Conservation (phyloP, 768 basidiomycete species). For the Boletus barrowsii region DNA sequence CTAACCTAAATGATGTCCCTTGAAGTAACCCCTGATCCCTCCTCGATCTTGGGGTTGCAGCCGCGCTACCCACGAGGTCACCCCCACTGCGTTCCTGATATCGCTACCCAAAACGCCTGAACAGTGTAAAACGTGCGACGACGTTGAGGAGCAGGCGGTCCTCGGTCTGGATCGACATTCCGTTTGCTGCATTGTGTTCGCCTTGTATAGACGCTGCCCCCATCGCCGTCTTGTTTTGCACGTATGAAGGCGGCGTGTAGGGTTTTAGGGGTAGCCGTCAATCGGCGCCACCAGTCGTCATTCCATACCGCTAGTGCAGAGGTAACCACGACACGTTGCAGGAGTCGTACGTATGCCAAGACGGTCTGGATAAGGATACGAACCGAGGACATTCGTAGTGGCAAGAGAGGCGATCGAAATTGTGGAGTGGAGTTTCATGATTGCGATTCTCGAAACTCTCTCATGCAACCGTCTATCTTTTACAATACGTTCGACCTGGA, state of each 20-base stretch:
- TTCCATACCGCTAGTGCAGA: slow-evolving; percentile 2
- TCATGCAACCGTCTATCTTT: too few relatives aligned
- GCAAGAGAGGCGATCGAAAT: not conserved
- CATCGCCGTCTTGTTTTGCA: slow-evolving; percentile 2
- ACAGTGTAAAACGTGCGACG: not conserved
- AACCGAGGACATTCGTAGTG: not conserved
- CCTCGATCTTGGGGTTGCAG: not conserved
- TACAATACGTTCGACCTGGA: too few relatives aligned
- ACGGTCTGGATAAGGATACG: not conserved
- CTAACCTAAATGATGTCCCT: slow-evolving; percentile 2
- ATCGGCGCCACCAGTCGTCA: not conserved
- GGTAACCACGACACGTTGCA: not conserved
- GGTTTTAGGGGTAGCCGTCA: slow-evolving; percentile 5
- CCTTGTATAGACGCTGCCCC: slow-evolving; percentile 5
- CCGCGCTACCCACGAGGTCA: not conserved
- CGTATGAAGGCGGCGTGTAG: slow-evolving; percentile 14
- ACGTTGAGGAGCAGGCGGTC: not conserved
- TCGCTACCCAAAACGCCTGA: not conserved
- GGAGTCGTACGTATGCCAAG: slow-evolving; percentile 1
- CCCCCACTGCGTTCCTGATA: not conserved
- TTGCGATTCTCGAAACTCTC: not conserved
- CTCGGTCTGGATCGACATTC: not conserved
- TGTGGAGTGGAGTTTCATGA: not conserved
- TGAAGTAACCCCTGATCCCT: not conserved
- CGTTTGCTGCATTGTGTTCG: not conserved